phyloP scores from a whole-genome alignment of 2,329 filamentous ascomycete genomes.

The Monilinia fructicola region DNA sequence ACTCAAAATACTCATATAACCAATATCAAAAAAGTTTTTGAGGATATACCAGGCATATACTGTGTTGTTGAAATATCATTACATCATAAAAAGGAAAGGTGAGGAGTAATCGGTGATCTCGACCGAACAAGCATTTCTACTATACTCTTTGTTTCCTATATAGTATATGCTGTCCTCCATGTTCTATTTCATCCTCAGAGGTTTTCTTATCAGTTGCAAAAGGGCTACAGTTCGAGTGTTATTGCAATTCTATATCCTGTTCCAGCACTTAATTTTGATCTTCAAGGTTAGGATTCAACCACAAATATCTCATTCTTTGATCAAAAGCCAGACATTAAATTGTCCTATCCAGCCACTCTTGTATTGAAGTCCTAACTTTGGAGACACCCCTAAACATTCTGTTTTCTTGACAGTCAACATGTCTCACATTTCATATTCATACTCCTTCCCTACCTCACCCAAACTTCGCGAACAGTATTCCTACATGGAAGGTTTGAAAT shows the following conservation, averaged over 20 bases:
- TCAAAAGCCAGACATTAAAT: not conserved
- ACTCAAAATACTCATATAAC: not conserved
- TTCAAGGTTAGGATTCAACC: too few relatives aligned
- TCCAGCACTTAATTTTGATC: not conserved
- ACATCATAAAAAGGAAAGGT: not conserved
- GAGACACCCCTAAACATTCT: too few relatives aligned
- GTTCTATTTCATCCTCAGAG: not conserved
- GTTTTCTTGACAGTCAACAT: not conserved
- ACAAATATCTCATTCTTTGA: too few relatives aligned
- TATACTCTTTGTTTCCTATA: not conserved
- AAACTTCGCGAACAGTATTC: slow-evolving; percentile 7
- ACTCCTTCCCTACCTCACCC: not conserved
- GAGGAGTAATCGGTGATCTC: not conserved
- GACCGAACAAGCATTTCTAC: not conserved
- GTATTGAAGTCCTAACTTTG: too few relatives aligned
- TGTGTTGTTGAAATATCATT: not conserved
- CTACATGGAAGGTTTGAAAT: not conserved
- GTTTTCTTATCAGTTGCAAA: not conserved
- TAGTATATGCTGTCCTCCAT: not conserved
- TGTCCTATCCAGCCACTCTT: not conserved
- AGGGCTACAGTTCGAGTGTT: not conserved
- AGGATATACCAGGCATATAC: not conserved
- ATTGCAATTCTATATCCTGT: not conserved
- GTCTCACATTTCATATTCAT: not conserved
- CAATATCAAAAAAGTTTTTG: not conserved